These are phyloP conservation scores for Amphicarpaea edgeworthii DNA, from an alignment of 306 rosid species.

Conservation along the genomic window DNA sequence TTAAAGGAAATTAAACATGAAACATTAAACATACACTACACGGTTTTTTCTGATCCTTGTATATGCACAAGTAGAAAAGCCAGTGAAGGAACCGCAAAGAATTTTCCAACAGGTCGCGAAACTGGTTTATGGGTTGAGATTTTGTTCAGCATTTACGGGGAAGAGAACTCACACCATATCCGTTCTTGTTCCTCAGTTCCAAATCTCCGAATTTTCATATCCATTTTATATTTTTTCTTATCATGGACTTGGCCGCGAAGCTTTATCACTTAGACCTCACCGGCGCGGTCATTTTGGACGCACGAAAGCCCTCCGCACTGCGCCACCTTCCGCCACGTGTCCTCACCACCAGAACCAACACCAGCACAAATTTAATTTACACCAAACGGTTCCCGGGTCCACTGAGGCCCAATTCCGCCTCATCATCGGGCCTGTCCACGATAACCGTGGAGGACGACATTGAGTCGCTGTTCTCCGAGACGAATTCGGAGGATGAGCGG, in stretches of 20 bases:
- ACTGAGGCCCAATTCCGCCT: slow-evolving; percentile 32
- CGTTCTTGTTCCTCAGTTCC: slow-evolving; percentile 27
- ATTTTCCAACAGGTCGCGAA: not conserved
- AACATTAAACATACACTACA: no score
- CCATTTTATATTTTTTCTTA: not conserved
- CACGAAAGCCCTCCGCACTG: slow-evolving; percentile 48
- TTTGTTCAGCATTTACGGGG: slow-evolving; percentile 6
- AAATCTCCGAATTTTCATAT: not conserved
- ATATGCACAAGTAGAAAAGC: not conserved
- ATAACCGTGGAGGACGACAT: slow-evolving; percentile 63
- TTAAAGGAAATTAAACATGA: no score
- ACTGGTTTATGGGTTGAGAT: slow-evolving; percentile 45
- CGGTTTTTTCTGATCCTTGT: no score
- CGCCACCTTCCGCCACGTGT: slow-evolving; percentile 45
- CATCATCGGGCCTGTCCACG: slow-evolving; percentile 50
- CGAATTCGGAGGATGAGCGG: slow-evolving; percentile 48
- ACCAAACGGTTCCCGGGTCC: slow-evolving; percentile 42
- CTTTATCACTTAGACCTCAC: slow-evolving; percentile 77
- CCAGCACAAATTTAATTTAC: slow-evolving; percentile 41
- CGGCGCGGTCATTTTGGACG: slow-evolving; percentile 62
- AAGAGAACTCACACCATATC: slow-evolving; percentile 27
- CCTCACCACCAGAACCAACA: slow-evolving; percentile 34
- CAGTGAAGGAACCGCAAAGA: not conserved
- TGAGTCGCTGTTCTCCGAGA: slow-evolving; percentile 74
- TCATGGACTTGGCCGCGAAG: slow-evolving; percentile 73